Evolutionary conservation across 169 alveolate species (phyloP).

Genomic region (Eimeria necatrix): DNA sequence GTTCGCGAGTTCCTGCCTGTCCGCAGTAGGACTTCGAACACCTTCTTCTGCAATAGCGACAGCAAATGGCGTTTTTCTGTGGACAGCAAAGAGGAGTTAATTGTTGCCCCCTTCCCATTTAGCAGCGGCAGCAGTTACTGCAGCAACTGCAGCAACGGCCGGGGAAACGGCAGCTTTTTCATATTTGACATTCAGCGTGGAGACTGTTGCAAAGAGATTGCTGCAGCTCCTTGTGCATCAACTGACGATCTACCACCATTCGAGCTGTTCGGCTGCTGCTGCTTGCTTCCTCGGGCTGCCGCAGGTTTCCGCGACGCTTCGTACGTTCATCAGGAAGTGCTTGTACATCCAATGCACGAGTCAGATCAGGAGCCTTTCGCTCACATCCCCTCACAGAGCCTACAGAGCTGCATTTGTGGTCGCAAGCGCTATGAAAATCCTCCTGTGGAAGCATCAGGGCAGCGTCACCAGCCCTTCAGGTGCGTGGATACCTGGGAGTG

Average conservation of each 20-base stretch:
- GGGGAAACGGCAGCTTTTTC: neutral
- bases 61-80: neutral
- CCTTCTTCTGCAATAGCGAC: neutral
- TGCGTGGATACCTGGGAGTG: neutral
- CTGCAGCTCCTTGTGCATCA: neutral
- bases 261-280: constrained; percentile 4
- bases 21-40: neutral
- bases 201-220: neutral
- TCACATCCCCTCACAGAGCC: neutral
- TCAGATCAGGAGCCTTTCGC: neutral
- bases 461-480: neutral
- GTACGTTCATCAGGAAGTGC: neutral
- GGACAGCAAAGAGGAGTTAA: neutral
- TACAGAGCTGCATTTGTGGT: neutral
- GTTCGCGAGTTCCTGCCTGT: neutral
- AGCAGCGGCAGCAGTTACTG: neutral
- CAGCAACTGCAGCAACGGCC: neutral
- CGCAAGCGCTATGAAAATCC: neutral
- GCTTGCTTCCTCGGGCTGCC: neutral
- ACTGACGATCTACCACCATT: neutral
- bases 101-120: neutral
- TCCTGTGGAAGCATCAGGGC: neutral
- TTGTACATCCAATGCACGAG: neutral
- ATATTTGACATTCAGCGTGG: neutral
- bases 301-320: neutral